Evolutionary conservation across 768 basidiomycete species (phyloP).

Genomic region (Suillus placidus): DNA sequence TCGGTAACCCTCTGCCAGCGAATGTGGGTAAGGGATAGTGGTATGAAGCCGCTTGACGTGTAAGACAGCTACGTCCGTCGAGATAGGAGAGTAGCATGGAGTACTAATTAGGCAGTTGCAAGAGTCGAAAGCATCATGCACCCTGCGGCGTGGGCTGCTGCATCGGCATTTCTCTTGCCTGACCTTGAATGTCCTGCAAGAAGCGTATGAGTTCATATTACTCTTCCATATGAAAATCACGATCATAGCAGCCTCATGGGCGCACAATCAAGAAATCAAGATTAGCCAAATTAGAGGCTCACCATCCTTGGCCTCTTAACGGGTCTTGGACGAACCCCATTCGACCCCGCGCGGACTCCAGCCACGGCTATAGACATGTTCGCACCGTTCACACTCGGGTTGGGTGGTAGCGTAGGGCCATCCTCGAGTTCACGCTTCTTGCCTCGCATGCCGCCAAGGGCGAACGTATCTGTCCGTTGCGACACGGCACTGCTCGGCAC

Average conservation of each 20-base stretch:
- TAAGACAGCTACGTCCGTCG: background rate
- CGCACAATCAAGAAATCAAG: background rate
- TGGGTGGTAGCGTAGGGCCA: conserved; percentile 23
- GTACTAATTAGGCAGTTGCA: background rate
- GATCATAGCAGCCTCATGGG: background rate
- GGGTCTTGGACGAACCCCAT: conserved; percentile 64
- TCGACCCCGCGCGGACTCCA: conserved; percentile 60
- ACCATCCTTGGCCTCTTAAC: conserved; percentile 80
- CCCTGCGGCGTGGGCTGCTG: conserved; percentile 79
- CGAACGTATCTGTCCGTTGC: conserved; percentile 19
- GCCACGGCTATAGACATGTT: conserved; percentile 36
- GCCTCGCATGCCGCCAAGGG: conserved; percentile 27
- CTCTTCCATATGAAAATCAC: conserved; percentile 1
- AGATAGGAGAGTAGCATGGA: conserved; percentile 1
- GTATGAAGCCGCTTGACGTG: background rate
- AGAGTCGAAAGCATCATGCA: conserved; percentile 37
- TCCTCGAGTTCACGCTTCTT: conserved; percentile 39
- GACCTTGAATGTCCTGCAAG: conserved; percentile 63
- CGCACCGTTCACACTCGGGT: conserved; percentile 28
- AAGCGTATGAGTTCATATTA: conserved; percentile 7
- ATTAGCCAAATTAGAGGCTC: conserved; percentile 28
- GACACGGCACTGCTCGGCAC: conserved; percentile 28
- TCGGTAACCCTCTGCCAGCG: background rate
- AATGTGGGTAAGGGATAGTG: background rate
- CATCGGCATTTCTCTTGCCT: conserved; percentile 60